phyloP scores from a whole-genome alignment of 495 filamentous ascomycete genomes.

The Aspergillus homomorphus region DNA sequence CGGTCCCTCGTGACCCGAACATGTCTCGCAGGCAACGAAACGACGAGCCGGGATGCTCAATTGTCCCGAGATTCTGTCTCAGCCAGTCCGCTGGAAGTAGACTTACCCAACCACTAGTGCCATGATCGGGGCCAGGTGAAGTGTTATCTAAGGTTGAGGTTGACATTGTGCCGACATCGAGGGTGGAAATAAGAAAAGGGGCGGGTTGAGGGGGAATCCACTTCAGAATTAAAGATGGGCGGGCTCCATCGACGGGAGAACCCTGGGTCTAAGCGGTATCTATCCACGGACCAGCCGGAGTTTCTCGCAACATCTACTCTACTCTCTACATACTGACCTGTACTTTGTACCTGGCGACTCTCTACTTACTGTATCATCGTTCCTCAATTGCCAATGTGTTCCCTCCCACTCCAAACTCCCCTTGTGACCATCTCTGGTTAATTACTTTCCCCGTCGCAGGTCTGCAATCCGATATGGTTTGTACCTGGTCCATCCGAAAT shows the following conservation, averaged over 20 bases:
- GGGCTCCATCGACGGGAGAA: slow-evolving; percentile 9
- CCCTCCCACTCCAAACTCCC: no score
- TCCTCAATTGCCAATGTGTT: no score
- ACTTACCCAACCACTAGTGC: background rate
- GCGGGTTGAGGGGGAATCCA: background rate
- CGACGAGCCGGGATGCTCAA: background rate
- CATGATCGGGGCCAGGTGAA: background rate
- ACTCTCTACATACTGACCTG: no score
- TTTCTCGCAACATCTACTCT: slow-evolving; percentile 1
- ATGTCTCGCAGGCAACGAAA: background rate
- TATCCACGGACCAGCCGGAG: slow-evolving; percentile 6
- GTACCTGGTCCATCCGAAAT: slow-evolving; percentile 5
- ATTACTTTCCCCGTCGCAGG: background rate
- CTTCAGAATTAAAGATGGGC: background rate
- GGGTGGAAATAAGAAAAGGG: slow-evolving; percentile 9
- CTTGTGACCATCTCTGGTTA: slow-evolving; percentile 1
- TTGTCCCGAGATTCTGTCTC: background rate
- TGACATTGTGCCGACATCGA: background rate
- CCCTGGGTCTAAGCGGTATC: slow-evolving; percentile 12
- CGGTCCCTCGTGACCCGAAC: background rate
- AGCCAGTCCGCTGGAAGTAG: background rate
- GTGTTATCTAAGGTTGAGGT: background rate
- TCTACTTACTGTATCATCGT: no score
- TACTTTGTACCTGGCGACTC: no score
- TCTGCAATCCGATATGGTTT: slow-evolving; percentile 5